These are phyloP conservation scores for Botryotinia globosa DNA, from an alignment of 2,329 filamentous ascomycete species.

Conservation along the genomic window DNA sequence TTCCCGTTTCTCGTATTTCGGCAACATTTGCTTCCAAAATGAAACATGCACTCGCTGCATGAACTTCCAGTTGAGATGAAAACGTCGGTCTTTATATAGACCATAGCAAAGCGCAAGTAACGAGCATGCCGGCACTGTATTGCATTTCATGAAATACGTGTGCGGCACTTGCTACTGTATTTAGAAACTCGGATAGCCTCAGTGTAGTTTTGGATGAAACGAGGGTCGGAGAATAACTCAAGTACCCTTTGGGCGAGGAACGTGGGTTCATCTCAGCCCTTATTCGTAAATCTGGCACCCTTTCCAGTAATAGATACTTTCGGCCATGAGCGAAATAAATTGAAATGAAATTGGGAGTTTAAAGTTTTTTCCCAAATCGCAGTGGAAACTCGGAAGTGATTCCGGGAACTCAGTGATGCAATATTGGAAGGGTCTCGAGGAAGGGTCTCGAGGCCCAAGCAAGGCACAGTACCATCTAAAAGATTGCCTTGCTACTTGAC, in stretches of 20 bases:
- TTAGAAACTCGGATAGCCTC: not conserved
- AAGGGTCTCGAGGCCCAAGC: not conserved
- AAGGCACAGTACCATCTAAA: not conserved
- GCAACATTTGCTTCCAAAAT: not conserved
- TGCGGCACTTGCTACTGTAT: not conserved
- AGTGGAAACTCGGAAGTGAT: not conserved
- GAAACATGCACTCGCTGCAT: not conserved
- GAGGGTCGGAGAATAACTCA: not conserved
- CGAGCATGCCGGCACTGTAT: not conserved
- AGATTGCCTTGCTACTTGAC: not conserved
- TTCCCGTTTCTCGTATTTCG: not conserved
- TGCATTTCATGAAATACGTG: not conserved
- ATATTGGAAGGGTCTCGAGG: not conserved
- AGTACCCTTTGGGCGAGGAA: not conserved
- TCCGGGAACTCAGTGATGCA: not conserved
- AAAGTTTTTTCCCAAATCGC: not conserved
- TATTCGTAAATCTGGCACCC: not conserved
- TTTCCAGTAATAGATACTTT: slow-evolving; percentile 2
- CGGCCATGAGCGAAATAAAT: slow-evolving; percentile 10
- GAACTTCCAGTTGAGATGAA: not conserved
- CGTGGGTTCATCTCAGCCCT: not conserved
- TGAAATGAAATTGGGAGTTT: not conserved
- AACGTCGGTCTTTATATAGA: not conserved
- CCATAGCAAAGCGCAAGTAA: not conserved
- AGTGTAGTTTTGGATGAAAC: not conserved